Conservation (phyloP, 2,329 filamentous ascomycete genomes). For the Diplodia sapinea region DNA sequence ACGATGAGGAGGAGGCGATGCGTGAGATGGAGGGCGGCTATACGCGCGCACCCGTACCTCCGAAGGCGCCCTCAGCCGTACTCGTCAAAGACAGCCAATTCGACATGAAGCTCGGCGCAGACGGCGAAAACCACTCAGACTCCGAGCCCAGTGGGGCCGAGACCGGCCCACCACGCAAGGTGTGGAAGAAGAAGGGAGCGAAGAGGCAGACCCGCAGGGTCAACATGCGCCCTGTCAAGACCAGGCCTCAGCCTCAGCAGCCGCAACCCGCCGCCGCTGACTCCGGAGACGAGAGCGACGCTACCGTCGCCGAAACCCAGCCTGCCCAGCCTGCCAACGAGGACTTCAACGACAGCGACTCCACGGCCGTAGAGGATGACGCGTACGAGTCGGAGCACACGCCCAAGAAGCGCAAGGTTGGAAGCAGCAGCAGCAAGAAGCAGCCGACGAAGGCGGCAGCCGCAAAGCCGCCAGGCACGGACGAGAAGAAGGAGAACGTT, state of each 20-base stretch:
- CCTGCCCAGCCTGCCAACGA: conserved; percentile 34
- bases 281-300: conserved; percentile 37
- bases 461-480: conserved; percentile 35
- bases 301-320: conserved; percentile 50
- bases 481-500: conserved; percentile 38
- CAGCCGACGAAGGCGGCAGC: conserved; percentile 36
- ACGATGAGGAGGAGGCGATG: conserved; percentile 76
- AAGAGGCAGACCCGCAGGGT: conserved; percentile 76
- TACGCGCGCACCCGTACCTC: conserved; percentile 38
- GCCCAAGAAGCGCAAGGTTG: conserved; percentile 17
- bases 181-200: conserved; percentile 83
- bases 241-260: conserved; percentile 26
- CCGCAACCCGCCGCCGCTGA: conserved; percentile 46
- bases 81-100: conserved; percentile 53
- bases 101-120: conserved; percentile 54
- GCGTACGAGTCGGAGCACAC: conserved; percentile 34
- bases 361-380: conserved; percentile 43
- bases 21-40: conserved; percentile 68
- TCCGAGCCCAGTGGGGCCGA: conserved; percentile 63
- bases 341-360: conserved; percentile 36
- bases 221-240: conserved; percentile 55
- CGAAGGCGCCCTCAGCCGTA: conserved; percentile 42
- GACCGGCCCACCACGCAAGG: conserved; percentile 60
- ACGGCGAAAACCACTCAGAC: conserved; percentile 59
- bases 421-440: background rate